Conservation (phyloP, 73 alveolate genomes). For the Paramecium sexaurelia region DNA sequence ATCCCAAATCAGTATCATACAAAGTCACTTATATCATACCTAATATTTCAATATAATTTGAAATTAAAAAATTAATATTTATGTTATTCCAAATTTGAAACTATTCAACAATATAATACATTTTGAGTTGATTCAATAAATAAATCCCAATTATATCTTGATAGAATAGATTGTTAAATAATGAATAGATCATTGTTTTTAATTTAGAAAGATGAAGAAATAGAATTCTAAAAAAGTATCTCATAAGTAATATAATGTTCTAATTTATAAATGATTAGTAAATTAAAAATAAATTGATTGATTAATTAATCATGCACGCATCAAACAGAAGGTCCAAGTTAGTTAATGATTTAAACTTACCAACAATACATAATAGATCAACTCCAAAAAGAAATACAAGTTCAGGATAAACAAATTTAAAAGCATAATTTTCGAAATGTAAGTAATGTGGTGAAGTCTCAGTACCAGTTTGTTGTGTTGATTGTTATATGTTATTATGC, state of each 20-base stretch:
- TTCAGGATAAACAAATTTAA: neutral
- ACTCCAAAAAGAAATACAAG: neutral
- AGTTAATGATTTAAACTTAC: neutral
- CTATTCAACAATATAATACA: too few species aligned
- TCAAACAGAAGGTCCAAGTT: neutral
- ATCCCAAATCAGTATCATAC: neutral
- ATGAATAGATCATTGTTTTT: too few species aligned
- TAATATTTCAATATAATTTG: neutral
- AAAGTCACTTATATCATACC: neutral
- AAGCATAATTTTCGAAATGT: neutral
- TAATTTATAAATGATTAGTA: neutral
- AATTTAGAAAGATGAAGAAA: neutral
- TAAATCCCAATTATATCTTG: too few species aligned
- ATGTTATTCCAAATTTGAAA: too few species aligned
- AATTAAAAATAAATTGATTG: neutral
- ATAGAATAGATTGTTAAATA: too few species aligned
- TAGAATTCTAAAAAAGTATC: neutral
- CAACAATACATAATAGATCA: neutral
- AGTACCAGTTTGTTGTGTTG: conserved; percentile 8
- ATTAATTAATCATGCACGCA: neutral
- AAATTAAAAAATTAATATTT: neutral
- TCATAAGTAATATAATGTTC: neutral
- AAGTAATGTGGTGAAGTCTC: neutral
- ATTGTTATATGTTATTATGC: conserved; percentile 7
- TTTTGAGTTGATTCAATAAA: too few species aligned